A percentile compares a stretch with the other conserved stretches of the same genome.
These are phyloP conservation scores for Heteromeles arbutifolia DNA, from an alignment of 306 rosid species.

Conservation along the genomic window DNA sequence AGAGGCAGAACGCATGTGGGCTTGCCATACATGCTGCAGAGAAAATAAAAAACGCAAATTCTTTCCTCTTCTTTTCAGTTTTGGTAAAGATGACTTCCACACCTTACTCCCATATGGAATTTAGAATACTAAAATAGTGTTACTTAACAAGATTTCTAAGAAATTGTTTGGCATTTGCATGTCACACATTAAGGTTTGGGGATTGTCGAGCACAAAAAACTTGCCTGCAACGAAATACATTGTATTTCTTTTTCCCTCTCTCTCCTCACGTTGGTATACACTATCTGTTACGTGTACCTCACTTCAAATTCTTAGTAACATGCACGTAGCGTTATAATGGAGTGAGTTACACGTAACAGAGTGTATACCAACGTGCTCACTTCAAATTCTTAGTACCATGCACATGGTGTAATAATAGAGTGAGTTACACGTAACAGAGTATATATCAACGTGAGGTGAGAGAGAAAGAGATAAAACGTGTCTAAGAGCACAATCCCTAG, in stretches of 20 bases:
- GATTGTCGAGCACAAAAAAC: not conserved
- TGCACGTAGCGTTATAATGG: too few species aligned
- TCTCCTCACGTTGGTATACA: too few species aligned
- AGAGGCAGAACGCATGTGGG: conserved; percentile 25
- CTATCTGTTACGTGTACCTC: too few species aligned
- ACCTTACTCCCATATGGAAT: not conserved
- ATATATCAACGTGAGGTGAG: too few species aligned
- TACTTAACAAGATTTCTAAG: not conserved
- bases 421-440: too few species aligned
- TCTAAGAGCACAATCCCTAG: not conserved
- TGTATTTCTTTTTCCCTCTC: too few species aligned
- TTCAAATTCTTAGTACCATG: too few species aligned
- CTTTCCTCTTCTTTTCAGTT: not conserved
- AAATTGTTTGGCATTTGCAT: not conserved
- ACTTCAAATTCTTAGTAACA: too few species aligned
- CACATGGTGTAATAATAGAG: too few species aligned
- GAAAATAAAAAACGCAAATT: not conserved
- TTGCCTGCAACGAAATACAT: rapidly evolving
- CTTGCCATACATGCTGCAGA: not conserved
- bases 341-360: too few species aligned
- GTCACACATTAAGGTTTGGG: not conserved
- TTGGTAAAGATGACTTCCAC: conserved; percentile 1
- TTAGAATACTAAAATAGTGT: not conserved
- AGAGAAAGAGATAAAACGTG: too few species aligned
- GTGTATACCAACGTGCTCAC: too few species aligned